Conservation (phyloP, 1,284 basidiomycete species). For the Heterobasidion occidentale region DNA sequence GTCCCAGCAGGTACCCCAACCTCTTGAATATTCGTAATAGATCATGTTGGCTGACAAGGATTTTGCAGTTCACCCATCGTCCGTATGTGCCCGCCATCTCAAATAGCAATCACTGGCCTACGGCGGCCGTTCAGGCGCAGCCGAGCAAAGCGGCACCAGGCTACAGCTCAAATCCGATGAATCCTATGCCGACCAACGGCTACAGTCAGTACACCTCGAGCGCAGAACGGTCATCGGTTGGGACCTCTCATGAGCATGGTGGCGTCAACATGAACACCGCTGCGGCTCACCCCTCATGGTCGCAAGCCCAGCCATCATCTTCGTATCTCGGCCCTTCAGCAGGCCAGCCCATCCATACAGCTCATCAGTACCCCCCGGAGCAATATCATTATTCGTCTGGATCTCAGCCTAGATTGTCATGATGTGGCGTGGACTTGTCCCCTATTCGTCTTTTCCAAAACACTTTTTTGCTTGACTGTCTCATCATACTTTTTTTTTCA, state of each 20-base stretch:
- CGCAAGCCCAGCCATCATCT: background rate
- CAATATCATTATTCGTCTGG: conserved; percentile 8
- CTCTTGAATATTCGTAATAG: background rate
- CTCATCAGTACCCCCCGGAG: background rate
- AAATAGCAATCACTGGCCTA: background rate
- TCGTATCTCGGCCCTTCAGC: background rate
- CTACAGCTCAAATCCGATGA: background rate
- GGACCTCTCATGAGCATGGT: conserved; percentile 1
- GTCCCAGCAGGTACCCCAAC: background rate
- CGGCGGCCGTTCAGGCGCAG: background rate
- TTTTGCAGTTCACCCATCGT: background rate
- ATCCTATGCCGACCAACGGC: background rate
- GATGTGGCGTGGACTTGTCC: conserved; percentile 3
- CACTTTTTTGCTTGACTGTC: background rate
- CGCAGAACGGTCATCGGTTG: conserved; percentile 8
- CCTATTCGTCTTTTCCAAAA: background rate
- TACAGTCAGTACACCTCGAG: conserved; percentile 3
- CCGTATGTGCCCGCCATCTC: background rate
- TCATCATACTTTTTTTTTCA: background rate
- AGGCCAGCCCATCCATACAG: background rate
- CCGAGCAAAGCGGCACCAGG: background rate
- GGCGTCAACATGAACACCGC: background rate
- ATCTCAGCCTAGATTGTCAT: conserved; percentile 3
- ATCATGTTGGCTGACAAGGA: background rate
- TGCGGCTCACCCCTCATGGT: background rate